Percentiles rank a stretch among this genome's conserved stretches.
These are phyloP conservation scores for Amylocystis lapponica DNA, from an alignment of 768 basidiomycete species.

Conservation along the genomic window DNA sequence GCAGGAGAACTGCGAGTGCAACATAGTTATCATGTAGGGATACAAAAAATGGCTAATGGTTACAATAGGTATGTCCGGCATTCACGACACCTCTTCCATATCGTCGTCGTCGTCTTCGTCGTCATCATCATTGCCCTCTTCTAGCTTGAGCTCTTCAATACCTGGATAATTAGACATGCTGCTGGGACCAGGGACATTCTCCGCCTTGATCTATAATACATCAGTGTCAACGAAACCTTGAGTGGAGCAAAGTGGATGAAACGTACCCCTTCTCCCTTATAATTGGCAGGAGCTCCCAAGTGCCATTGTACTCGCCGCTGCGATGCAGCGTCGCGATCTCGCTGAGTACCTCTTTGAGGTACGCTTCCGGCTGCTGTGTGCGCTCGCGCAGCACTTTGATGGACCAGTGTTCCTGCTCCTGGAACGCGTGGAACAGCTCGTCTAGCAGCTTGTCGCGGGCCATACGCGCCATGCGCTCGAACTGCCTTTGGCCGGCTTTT, in stretches of 20 bases:
- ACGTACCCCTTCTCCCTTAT: slow-evolving; percentile 57
- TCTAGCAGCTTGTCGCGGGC: slow-evolving; percentile 86
- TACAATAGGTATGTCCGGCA: slow-evolving; percentile 1
- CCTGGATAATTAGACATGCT: slow-evolving; percentile 4
- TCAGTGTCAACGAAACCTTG: background rate
- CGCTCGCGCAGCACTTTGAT: slow-evolving; percentile 71
- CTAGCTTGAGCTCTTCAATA: slow-evolving; percentile 14
- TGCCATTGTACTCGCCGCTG: slow-evolving; percentile 73
- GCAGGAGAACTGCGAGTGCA: too few species aligned
- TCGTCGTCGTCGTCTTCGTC: slow-evolving; percentile 58
- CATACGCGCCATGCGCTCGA: slow-evolving; percentile 90
- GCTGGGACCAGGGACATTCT: slow-evolving; percentile 25
- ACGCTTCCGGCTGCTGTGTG: slow-evolving; percentile 82
- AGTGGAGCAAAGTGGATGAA: background rate
- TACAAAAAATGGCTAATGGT: background rate
- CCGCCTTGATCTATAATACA: slow-evolving; percentile 25
- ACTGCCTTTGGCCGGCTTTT: slow-evolving; percentile 63
- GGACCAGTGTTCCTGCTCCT: slow-evolving; percentile 75
- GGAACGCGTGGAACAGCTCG: slow-evolving; percentile 72
- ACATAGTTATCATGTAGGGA: background rate
- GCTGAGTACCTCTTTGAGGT: slow-evolving; percentile 75
- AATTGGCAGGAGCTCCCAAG: slow-evolving; percentile 79
- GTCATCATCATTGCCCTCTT: slow-evolving; percentile 48
- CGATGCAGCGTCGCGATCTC: slow-evolving; percentile 76
- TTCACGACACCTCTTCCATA: slow-evolving; percentile 68